Conservation (phyloP, 768 basidiomycete genomes). For the Suillus subluteus region DNA sequence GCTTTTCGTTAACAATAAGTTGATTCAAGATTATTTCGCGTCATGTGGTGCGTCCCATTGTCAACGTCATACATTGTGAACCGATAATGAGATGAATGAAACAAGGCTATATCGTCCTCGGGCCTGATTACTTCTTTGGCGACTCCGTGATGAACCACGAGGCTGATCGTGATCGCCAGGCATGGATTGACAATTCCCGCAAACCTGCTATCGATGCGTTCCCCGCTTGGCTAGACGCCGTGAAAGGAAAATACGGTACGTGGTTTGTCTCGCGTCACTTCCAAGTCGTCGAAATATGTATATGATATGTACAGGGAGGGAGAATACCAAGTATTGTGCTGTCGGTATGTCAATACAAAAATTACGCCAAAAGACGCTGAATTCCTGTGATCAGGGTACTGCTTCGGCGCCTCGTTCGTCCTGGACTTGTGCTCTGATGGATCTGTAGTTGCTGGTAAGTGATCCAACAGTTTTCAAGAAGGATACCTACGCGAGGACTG, state of each 20-base stretch:
- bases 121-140: conserved; percentile 65
- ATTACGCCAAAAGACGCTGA: background rate
- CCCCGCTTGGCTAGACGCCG: conserved; percentile 54
- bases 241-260: conserved; percentile 52
- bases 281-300: conserved; percentile 18
- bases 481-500: background rate
- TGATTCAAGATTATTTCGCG: conserved; percentile 66
- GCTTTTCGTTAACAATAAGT: conserved; percentile 54
- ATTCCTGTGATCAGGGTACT: conserved; percentile 47
- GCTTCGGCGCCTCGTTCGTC: conserved; percentile 56
- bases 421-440: conserved; percentile 48
- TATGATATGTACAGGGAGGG: conserved; percentile 20
- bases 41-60: conserved; percentile 47
- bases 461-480: background rate
- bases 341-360: conserved; percentile 39
- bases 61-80: background rate
- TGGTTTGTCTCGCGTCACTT: background rate
- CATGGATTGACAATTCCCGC: conserved; percentile 42
- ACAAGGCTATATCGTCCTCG: conserved; percentile 59
- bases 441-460: conserved; percentile 48
- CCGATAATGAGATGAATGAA: background rate
- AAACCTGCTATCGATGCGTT: conserved; percentile 40
- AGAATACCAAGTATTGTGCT: conserved; percentile 41
- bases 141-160: conserved; percentile 43
- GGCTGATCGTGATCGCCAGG: conserved; percentile 30